Evolutionary conservation across 2,329 filamentous ascomycete genomes (phyloP).

Genomic region (Escovopsis sp.): DNA sequence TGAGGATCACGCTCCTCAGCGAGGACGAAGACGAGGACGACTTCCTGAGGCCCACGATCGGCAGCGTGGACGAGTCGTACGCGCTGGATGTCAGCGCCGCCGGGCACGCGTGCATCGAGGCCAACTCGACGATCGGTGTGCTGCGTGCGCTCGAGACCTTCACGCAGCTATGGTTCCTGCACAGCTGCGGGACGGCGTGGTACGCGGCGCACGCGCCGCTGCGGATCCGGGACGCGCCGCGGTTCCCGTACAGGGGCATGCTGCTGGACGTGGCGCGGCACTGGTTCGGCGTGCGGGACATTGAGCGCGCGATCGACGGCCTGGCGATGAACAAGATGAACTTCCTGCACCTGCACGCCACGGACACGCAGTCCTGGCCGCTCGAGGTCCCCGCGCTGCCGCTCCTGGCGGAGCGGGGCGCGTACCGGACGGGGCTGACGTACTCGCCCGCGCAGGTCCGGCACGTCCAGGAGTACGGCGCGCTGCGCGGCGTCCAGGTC

Average conservation of each 20-base stretch:
- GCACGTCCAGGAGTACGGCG: constrained; percentile 57
- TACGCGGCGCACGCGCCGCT: constrained; percentile 64
- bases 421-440: constrained; percentile 51
- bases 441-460: constrained; percentile 54
- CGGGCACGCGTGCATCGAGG: constrained; percentile 48
- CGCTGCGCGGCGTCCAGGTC: constrained; percentile 40
- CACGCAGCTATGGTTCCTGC: constrained; percentile 63
- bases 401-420: constrained; percentile 55
- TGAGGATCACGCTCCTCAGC: constrained; percentile 47
- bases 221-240: constrained; percentile 55
- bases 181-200: constrained; percentile 39
- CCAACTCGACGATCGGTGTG: constrained; percentile 52
- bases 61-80: constrained; percentile 64
- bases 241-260: constrained; percentile 63
- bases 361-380: constrained; percentile 76
- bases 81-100: constrained; percentile 42
- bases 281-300: constrained; percentile 51
- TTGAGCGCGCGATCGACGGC: constrained; percentile 63
- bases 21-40: constrained; percentile 31
- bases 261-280: constrained; percentile 66
- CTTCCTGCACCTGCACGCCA: constrained; percentile 65
- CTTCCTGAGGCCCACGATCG: constrained; percentile 45
- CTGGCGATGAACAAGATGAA: constrained; percentile 73
- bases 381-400: constrained; percentile 62
- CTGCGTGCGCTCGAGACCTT: constrained; percentile 64